Percentiles rank a stretch among this genome's conserved stretches.
Conservation (phyloP, 2,329 filamentous ascomycete species). For the Penicillium paneum region DNA sequence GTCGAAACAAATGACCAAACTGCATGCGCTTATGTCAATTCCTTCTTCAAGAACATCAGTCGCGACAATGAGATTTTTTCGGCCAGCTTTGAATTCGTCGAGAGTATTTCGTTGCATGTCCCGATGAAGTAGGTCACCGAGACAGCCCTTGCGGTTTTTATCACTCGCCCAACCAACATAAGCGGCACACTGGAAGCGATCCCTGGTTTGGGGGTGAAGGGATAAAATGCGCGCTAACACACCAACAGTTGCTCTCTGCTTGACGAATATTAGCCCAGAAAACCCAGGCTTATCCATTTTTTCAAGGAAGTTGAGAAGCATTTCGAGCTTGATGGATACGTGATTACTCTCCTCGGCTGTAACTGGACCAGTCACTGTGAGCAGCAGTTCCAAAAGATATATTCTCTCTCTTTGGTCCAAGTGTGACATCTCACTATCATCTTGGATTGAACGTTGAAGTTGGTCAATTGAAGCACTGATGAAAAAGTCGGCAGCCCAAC, state of each 20-base stretch:
- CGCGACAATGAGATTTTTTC: constrained; percentile 56
- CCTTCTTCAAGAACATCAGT: constrained; percentile 61
- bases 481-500: constrained; percentile 68
- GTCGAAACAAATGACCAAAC: constrained; percentile 64
- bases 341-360: constrained; percentile 6
- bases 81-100: constrained; percentile 52
- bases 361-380: constrained; percentile 21
- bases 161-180: constrained; percentile 50
- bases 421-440: constrained; percentile 36
- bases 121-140: constrained; percentile 50
- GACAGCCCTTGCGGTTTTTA: constrained; percentile 42
- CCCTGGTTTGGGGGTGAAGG: constrained; percentile 47
- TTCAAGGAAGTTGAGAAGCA: constrained; percentile 54
- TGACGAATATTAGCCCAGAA: constrained; percentile 64
- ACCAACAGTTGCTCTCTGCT: constrained; percentile 59
- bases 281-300: constrained; percentile 48
- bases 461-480: constrained; percentile 51
- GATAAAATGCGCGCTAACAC: constrained; percentile 59
- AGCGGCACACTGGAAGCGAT: constrained; percentile 44
- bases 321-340: constrained; percentile 57
- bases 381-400: constrained; percentile 52
- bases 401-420: constrained; percentile 52
- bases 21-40: constrained; percentile 61
- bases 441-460: constrained; percentile 21
- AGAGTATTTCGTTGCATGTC: constrained; percentile 52